Conservation (phyloP, 2,329 filamentous ascomycete species). For the Pezicula rhizophila region DNA sequence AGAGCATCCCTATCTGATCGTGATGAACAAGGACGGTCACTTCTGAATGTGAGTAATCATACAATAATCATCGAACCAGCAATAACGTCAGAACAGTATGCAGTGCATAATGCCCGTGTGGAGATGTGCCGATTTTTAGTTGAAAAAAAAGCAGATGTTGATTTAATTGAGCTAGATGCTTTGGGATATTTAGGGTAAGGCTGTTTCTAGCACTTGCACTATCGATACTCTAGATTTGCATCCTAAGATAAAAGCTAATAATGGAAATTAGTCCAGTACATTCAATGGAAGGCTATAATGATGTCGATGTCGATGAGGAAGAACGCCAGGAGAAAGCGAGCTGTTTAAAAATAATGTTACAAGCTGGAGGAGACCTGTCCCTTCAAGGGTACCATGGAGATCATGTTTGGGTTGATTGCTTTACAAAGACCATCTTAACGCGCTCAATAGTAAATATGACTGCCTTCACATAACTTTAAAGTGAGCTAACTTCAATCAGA, state of each 20-base stretch:
- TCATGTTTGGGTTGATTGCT: background rate
- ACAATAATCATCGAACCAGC: background rate
- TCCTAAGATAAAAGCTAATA: conserved; percentile 1
- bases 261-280: conserved; percentile 3
- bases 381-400: background rate
- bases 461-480: background rate
- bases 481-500: conserved; percentile 6
- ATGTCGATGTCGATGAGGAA: background rate
- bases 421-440: background rate
- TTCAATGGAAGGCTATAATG: background rate
- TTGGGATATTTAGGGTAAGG: conserved; percentile 2
- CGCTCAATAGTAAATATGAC: conserved; percentile 4
- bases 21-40: conserved; percentile 6
- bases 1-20: conserved; percentile 5
- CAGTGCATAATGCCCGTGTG: background rate
- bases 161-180: conserved; percentile 5
- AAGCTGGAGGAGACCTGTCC: conserved; percentile 10
- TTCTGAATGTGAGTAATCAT: conserved; percentile 11
- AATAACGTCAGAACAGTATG: conserved; percentile 10
- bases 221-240: background rate
- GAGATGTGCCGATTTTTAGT: conserved; percentile 12
- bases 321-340: background rate
- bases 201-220: background rate
- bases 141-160: conserved; percentile 7
- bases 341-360: conserved; percentile 7